Percentiles rank a stretch among this genome's conserved stretches.
phyloP scores from a whole-genome alignment of 2,329 filamentous ascomycete species.

The Paecilomyces variotii region DNA sequence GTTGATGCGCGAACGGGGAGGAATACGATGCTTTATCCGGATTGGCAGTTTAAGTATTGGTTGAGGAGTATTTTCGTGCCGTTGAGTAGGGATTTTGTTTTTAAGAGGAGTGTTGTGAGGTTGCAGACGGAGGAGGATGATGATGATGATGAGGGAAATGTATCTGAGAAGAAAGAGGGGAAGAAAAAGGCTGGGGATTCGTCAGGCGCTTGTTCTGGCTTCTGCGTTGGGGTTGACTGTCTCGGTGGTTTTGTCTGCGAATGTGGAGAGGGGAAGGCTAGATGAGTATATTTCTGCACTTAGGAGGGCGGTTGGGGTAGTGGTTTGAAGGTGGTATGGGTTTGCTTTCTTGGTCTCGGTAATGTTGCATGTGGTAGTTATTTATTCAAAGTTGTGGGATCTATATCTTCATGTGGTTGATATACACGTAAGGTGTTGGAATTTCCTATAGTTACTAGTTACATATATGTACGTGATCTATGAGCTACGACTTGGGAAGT shows the following conservation, averaged over 20 bases:
- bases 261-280: background rate
- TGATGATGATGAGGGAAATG: background rate
- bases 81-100: constrained; percentile 30
- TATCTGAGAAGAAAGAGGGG: background rate
- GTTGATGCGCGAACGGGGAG: constrained; percentile 39
- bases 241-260: background rate
- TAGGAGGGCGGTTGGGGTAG: background rate
- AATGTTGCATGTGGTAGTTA: background rate
- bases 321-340: background rate
- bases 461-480: too few relatives aligned
- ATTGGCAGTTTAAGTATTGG: constrained; percentile 46
- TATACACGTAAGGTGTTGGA: background rate
- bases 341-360: background rate
- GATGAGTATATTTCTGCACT: background rate
- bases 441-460: background rate
- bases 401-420: background rate
- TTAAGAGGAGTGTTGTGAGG: constrained; percentile 8
- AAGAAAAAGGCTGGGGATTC: background rate
- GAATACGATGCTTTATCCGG: constrained; percentile 47
- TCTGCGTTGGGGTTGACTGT: background rate
- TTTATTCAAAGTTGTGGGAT: background rate
- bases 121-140: background rate
- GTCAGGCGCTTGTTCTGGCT: background rate
- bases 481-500: too few relatives aligned
- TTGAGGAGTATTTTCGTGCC: constrained; percentile 39